phyloP scores from a whole-genome alignment of 2,329 filamentous ascomycete species.

The Penicillium hesseltinei region DNA sequence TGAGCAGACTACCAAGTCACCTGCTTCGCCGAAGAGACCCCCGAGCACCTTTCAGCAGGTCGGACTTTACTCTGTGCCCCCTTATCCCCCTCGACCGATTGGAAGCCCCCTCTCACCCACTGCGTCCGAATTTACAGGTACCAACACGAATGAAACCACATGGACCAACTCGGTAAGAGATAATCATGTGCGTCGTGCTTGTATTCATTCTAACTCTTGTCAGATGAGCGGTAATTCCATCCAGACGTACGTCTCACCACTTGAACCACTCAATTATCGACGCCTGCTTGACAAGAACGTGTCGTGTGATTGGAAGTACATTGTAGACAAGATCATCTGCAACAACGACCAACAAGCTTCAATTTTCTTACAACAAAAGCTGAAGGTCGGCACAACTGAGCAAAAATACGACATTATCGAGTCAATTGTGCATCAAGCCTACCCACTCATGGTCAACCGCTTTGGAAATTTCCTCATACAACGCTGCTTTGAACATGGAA shows the following conservation, averaged over 20 bases:
- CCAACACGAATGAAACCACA: conserved; percentile 23
- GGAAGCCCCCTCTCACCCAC: conserved; percentile 69
- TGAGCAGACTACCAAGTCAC: conserved; percentile 28
- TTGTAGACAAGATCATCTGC: conserved; percentile 98
- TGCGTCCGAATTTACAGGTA: conserved; percentile 69
- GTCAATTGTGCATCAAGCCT: conserved; percentile 90
- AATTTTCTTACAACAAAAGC: conserved; percentile 97
- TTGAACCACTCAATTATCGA: conserved; percentile 94
- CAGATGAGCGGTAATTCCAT: conserved; percentile 50
- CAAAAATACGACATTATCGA: conserved; percentile 98
- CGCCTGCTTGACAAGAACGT: conserved; percentile 92
- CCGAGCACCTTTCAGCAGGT: conserved; percentile 35
- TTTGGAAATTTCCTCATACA: conserved; percentile 99
- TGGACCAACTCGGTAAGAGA: conserved; percentile 55
- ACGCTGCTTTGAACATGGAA: conserved; percentile 97
- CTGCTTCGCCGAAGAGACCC: conserved; percentile 28
- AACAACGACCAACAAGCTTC: conserved; percentile 99
- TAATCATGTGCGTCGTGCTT: neutral
- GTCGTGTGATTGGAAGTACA: conserved; percentile 98
- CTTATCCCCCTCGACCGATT: conserved; percentile 57
- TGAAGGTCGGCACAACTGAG: conserved; percentile 91
- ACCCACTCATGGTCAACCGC: conserved; percentile 94
- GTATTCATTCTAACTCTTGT: conserved; percentile 23
- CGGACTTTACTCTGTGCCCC: conserved; percentile 35
- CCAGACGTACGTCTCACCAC: conserved; percentile 78